Conservation (phyloP, 495 filamentous ascomycete species). For the Echria macrotheca region DNA sequence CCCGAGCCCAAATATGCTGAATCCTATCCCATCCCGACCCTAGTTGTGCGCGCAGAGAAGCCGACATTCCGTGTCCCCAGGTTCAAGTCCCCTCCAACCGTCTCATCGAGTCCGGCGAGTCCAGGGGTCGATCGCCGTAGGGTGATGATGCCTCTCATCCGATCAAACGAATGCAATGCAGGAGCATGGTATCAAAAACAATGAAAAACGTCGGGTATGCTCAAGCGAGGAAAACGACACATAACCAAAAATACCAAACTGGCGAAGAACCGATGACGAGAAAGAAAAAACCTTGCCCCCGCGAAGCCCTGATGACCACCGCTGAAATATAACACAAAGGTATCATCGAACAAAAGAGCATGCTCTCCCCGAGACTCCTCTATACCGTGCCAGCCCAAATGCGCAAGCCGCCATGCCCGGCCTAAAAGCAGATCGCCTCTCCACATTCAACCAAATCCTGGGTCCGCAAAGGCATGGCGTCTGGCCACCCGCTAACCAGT, state of each 20-base stretch:
- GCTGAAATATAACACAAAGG: constrained; percentile 6
- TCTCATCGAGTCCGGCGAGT: too few species aligned
- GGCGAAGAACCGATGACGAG: neutral
- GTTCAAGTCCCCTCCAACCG: too few species aligned
- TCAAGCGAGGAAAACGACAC: neutral
- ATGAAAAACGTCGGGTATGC: neutral
- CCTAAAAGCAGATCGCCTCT: constrained; percentile 23
- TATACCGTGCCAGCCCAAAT: constrained; percentile 20
- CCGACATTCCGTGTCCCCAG: too few species aligned
- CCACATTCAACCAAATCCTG: constrained; percentile 16
- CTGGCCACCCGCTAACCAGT: constrained; percentile 13
- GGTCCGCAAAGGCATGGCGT: constrained; percentile 14
- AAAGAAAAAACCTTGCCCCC: neutral
- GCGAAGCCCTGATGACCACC: neutral
- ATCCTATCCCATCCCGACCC: too few species aligned
- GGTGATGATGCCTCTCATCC: too few species aligned
- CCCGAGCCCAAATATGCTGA: too few species aligned
- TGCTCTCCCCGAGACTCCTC: constrained; percentile 23
- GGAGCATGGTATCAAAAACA: neutral
- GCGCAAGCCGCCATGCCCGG: constrained; percentile 13
- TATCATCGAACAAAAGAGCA: constrained; percentile 8
- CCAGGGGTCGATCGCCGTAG: too few species aligned
- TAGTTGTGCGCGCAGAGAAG: too few species aligned
- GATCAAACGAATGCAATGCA: neutral
- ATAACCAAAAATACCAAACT: neutral